Evolutionary conservation across 2,329 filamentous ascomycete species (phyloP), one percentile per base, ranked within the genome.

Genomic region (Ophiostoma quercus): DNA sequence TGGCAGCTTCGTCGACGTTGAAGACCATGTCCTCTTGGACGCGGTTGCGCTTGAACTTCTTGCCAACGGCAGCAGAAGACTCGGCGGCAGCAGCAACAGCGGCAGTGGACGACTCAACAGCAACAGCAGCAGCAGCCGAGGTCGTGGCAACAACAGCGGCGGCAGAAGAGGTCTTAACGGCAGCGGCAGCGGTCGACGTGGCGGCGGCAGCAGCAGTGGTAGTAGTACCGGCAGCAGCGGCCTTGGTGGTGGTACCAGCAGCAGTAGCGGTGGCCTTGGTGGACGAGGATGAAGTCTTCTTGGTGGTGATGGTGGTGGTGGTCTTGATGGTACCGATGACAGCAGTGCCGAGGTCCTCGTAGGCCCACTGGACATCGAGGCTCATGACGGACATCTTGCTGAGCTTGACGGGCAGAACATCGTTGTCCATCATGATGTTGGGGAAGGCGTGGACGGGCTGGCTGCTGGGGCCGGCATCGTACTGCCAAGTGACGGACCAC

Each of bases 401-500:
- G 39, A 70, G 69, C 57, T 70, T 54, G 73, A 80, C 74, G 0
- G 84, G 85, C 25, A 87, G 78, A 25, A 80, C 75, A 25, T 76
- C 73, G 71, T 75, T 75, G 60, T 83, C 80, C 57, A 86, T 74
- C 74, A 81, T 81, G 74, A 84, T 79, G 76, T 87, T 86, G 73
- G 84, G 81, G 75, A 81, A 87, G 14, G 84, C 85, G 73, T 86
- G 84, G 71, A 86, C 84, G 22, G 83, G 83, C 32, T 80, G 77
- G 32, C 74, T 77, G 68, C 72, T 72, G 1, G 79, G 75, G 39
- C 78, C 80, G 11, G 74, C 77, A 12, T 79, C 76, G 73, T 82
- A 86, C 73, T 83, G 75, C 84, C 84, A 86, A 37, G 83, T 84
- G n/a, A 83, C 80, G 8, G 80, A 82, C 77, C 83, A 86, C 60